A percentile compares a stretch with the other conserved stretches of the same genome.
Evolutionary conservation across 768 basidiomycete species (phyloP).

Genomic region (Rhodotorula diobovata): DNA sequence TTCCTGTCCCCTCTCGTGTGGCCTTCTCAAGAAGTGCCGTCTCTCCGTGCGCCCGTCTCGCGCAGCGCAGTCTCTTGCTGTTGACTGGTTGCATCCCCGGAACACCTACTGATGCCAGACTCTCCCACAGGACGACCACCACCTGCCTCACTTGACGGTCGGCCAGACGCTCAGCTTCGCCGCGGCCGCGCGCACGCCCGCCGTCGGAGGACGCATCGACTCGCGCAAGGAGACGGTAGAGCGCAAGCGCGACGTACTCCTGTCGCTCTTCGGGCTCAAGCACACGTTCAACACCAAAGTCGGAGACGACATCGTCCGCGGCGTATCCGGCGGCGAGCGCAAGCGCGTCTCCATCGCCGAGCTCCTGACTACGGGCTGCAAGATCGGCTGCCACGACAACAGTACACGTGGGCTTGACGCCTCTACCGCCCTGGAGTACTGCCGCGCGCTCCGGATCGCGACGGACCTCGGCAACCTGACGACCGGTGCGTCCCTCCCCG

Average conservation of each 20-base stretch:
- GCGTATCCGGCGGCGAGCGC: constrained; percentile 53
- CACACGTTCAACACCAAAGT: constrained; percentile 65
- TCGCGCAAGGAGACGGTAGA: constrained; percentile 49
- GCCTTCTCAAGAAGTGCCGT: constrained; percentile 70
- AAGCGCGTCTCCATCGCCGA: constrained; percentile 54
- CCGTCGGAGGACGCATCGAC: constrained; percentile 48
- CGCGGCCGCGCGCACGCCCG: constrained; percentile 53
- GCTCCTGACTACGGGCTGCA: constrained; percentile 43
- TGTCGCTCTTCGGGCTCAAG: constrained; percentile 70
- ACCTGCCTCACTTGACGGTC: constrained; percentile 44
- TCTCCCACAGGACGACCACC: constrained; percentile 56
- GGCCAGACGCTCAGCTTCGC: constrained; percentile 57
- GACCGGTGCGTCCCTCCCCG: no score
- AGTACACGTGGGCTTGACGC: constrained; percentile 69
- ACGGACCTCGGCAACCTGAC: constrained; percentile 64
- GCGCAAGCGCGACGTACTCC: constrained; percentile 46
- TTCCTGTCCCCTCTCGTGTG: constrained; percentile 56
- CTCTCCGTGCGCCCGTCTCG: constrained; percentile 44
- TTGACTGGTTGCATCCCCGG: no score
- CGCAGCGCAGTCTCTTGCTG: no score
- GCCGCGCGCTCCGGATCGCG: constrained; percentile 68
- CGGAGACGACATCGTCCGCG: constrained; percentile 56
- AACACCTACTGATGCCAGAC: no score
- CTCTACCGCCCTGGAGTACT: constrained; percentile 81
- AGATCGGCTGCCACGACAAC: constrained; percentile 53